phyloP scores from a whole-genome alignment of 352 stramenopile species.

The Phytophthora sp. region DNA sequence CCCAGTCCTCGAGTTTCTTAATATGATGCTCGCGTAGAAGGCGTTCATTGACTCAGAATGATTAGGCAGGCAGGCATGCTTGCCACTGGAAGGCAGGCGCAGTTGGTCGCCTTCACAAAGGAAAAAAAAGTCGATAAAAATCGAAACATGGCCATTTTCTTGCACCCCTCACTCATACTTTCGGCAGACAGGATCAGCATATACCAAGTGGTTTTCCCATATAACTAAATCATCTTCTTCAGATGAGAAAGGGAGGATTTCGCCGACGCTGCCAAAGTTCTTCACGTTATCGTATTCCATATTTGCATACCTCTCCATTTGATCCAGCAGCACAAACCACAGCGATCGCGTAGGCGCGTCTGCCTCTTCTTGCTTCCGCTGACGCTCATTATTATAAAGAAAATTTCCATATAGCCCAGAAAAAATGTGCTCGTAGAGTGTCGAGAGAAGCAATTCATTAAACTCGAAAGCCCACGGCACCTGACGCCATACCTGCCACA shows the following conservation, averaged over 20 bases:
- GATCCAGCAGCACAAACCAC: slow-evolving; percentile 69
- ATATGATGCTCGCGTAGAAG: slow-evolving; percentile 71
- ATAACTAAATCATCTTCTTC: slow-evolving; percentile 86
- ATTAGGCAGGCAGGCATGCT: too few relatives aligned
- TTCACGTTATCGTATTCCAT: slow-evolving; percentile 82
- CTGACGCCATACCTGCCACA: slow-evolving; percentile 98
- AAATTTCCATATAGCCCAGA: slow-evolving; percentile 98
- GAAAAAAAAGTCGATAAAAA: slow-evolving; percentile 12
- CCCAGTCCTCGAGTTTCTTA: slow-evolving; percentile 64
- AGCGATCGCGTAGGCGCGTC: slow-evolving; percentile 69
- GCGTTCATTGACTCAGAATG: too few relatives aligned
- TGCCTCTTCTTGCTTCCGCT: slow-evolving; percentile 71
- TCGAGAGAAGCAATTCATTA: slow-evolving; percentile 91
- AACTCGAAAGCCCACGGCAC: slow-evolving; percentile 99
- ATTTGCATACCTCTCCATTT: slow-evolving; percentile 79
- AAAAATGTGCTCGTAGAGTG: slow-evolving; percentile 96
- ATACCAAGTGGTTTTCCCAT: slow-evolving; percentile 83
- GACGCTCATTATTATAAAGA: slow-evolving; percentile 96
- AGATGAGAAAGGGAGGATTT: slow-evolving; percentile 79
- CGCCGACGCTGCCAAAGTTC: slow-evolving; percentile 87
- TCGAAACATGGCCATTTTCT: not conserved
- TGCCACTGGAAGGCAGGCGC: too few relatives aligned
- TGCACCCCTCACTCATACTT: slow-evolving; percentile 83
- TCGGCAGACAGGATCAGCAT: slow-evolving; percentile 84
- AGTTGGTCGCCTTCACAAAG: too few relatives aligned